Conservation (phyloP, 306 rosid species). For the Rosa lucieae region DNA sequence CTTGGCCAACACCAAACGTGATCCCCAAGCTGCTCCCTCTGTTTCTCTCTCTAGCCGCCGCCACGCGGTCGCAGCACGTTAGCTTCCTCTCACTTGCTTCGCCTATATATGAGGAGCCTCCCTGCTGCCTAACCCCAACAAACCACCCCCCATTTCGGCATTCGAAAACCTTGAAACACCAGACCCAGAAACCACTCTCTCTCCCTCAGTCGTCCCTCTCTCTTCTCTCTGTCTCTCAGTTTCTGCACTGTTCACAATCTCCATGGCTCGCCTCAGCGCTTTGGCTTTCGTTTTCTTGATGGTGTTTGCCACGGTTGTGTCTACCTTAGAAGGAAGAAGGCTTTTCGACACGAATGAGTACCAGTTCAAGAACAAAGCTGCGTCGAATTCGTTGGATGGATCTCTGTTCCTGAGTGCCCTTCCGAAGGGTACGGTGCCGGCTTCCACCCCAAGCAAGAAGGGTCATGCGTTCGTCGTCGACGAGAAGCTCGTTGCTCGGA, state of each 20-base stretch:
- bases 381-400: slow-evolving; percentile 12
- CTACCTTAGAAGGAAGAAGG: slow-evolving; percentile 50
- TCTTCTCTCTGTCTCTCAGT: not conserved
- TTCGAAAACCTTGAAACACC: not conserved
- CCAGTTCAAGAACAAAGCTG: not conserved
- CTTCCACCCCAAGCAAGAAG: slow-evolving; percentile 72
- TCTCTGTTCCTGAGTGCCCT: slow-evolving; percentile 55
- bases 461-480: slow-evolving; percentile 54
- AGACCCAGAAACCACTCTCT: not conserved
- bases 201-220: not conserved
- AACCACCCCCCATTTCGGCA: not conserved
- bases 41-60: slow-evolving; percentile 9
- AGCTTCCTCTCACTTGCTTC: slow-evolving; percentile 3
- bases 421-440: slow-evolving; percentile 73
- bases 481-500: slow-evolving; percentile 62
- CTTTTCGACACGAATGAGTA: slow-evolving; percentile 24
- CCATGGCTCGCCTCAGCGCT: slow-evolving; percentile 51
- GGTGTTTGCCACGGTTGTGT: slow-evolving; percentile 32
- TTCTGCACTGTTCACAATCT: not conserved
- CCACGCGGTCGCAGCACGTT: not conserved
- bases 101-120: slow-evolving; percentile 15
- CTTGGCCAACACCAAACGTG: slow-evolving; percentile 37
- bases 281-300: slow-evolving; percentile 36
- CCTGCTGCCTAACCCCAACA: slow-evolving; percentile 3
- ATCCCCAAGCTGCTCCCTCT: slow-evolving; percentile 27